Evolutionary conservation across 768 basidiomycete genomes (phyloP).

Genomic region (Lactarius trivialis): DNA sequence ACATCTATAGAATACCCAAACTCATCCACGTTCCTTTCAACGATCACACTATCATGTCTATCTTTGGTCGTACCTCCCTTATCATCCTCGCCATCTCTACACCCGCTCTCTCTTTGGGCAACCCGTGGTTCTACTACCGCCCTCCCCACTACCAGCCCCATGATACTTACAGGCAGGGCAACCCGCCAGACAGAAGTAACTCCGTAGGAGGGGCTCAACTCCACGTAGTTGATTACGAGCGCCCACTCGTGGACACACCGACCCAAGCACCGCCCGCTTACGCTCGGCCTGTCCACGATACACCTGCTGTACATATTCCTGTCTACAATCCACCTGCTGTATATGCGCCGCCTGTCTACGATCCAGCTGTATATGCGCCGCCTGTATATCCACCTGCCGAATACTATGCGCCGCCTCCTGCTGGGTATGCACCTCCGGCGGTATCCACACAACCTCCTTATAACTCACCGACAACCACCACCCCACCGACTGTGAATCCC

Average conservation of each 20-base stretch:
- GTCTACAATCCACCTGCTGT: not conserved
- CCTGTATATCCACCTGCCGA: not conserved
- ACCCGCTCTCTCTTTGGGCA: conserved; percentile 3
- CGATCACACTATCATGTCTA: conserved; percentile 11
- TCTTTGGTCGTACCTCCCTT: conserved; percentile 10
- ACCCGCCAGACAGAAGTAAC: not conserved
- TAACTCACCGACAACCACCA: not conserved
- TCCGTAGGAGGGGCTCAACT: not conserved
- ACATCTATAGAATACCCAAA: conserved; percentile 4
- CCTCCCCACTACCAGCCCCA: conserved; percentile 6
- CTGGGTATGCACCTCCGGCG: not conserved
- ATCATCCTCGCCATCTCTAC: conserved; percentile 10
- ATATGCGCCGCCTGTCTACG: not conserved
- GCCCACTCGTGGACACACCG: not conserved
- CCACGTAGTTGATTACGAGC: not conserved
- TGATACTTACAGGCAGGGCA: not conserved
- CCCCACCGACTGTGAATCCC: not conserved
- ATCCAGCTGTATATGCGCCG: not conserved
- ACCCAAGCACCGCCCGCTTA: conserved; percentile 6
- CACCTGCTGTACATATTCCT: not conserved
- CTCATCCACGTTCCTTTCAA: conserved; percentile 15
- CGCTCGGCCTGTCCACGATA: not conserved
- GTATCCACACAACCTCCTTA: not conserved
- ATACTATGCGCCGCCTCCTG: conserved; percentile 4
- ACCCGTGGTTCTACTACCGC: conserved; percentile 1